Evolutionary conservation across 108 stramenopile genomes (phyloP).

Genomic region (Nannochloropsis oceanica): DNA sequence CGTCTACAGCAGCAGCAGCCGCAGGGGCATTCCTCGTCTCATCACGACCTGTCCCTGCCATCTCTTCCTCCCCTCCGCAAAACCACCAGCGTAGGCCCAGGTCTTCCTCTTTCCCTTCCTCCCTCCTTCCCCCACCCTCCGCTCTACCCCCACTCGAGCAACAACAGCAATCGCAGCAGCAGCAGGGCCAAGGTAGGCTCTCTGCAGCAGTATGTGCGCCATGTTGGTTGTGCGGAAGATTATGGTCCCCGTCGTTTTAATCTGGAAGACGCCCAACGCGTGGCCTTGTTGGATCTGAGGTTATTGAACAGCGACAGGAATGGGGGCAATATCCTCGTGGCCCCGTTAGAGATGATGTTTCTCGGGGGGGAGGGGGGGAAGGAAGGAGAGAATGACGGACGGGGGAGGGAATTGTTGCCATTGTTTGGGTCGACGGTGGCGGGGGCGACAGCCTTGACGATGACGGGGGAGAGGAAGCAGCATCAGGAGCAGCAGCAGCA

Average conservation of each 20-base stretch:
- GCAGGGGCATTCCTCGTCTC: too few species aligned
- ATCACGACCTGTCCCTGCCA: not conserved
- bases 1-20: not conserved
- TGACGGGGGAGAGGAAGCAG: not conserved
- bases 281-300: not conserved
- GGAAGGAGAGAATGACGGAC: not conserved
- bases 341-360: not conserved
- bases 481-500: not conserved
- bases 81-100: not conserved
- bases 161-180: too few species aligned
- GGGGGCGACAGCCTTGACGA: not conserved
- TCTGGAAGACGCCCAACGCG: not conserved
- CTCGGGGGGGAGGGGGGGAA: not conserved
- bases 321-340: not conserved
- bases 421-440: not conserved
- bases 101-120: too few species aligned
- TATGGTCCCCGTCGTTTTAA: not conserved
- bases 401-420: not conserved
- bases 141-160: too few species aligned
- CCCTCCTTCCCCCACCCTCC: too few species aligned
- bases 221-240: not conserved
- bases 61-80: not conserved
- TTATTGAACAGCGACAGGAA: not conserved
- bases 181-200: not conserved
- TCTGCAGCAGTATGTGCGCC: not conserved